Base-by-base conservation (phyloP, 2,329 filamentous ascomycete species). In the Myriosclerotinia scirpicola region DNA sequence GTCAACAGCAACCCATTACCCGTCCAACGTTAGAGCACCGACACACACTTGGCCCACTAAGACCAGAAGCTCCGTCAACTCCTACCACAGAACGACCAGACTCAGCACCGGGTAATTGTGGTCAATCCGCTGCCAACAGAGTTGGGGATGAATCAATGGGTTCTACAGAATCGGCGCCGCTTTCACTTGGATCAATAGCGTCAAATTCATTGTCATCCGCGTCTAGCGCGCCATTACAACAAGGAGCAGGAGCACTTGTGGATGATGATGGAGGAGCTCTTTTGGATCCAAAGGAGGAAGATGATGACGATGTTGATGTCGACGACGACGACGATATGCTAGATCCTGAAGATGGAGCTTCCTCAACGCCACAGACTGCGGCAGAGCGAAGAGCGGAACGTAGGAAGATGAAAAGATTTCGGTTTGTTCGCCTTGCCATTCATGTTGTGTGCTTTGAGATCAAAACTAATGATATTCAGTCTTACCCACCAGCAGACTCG, bases 401-500 rank as follows among this genome's bases (percentile, higher is more conserved):
- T 63, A 82, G 84, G 70, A 90, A 89, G 77, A 89, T 88, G 90
- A 94, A 94, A 82, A 84, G 91, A 67, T 94, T 94, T 76, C 86
- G 90, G 89, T 91, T 82, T 71, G 78, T 66, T 65, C 17, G 46
- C 26, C 48, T 56, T 54, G 12, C n/a, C 11, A 48, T 15, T 63
- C 26, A 40, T 36, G 67, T 65, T 64, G 50, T 54, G 26, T 42
- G 17, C 54, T 60, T 38, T 64, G 42, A 59, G 17, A 34, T 53
- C 34, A 40, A 46, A 64, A 71, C 80, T 83, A 72, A 83, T 73
- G 42, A 26, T 59, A 20, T 17, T 59, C 46, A 96, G 93, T 71
- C 87, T 98, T 71, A 97, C 93, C 0, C 93, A 97, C 78, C 94
- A 95, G 74, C 94, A 98, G 82, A 97, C 94, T n/a, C 89, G 94